Conservation (phyloP, 768 basidiomycete species). For the Calocera cornea region DNA sequence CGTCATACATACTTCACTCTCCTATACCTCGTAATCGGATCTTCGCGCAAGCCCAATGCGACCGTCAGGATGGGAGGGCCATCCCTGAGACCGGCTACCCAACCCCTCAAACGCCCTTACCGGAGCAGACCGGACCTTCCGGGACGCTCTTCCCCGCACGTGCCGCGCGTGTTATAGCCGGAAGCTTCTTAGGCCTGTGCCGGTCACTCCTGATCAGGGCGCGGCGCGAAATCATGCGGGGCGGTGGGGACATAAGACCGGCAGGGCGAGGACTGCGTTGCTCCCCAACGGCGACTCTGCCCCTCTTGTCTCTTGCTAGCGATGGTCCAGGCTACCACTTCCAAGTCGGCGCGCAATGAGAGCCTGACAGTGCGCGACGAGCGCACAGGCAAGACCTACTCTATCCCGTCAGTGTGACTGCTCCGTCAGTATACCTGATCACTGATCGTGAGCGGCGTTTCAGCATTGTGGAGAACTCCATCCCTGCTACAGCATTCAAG, state of each 20-base stretch:
- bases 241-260: neutral
- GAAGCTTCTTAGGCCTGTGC: neutral
- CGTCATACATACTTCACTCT: too few species aligned
- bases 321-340: neutral
- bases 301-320: neutral
- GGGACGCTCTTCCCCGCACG: neutral
- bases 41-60: too few species aligned
- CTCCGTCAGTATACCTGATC: constrained; percentile 1
- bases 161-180: neutral
- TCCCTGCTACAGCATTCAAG: constrained; percentile 74
- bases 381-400: constrained; percentile 67
- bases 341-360: constrained; percentile 11
- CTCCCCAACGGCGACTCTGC: neutral
- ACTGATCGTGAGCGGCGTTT: neutral
- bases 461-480: constrained; percentile 68
- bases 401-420: constrained; percentile 45
- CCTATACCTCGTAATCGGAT: too few species aligned
- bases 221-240: neutral
- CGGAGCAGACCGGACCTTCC: neutral
- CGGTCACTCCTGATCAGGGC: neutral
- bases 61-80: too few species aligned
- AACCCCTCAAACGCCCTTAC: neutral
- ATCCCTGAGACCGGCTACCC: too few species aligned
- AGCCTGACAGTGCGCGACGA: constrained; percentile 63
- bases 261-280: neutral